Evolutionary conservation across 805 yeast genomes (phyloP).

Genomic region (Candida silvatica): DNA sequence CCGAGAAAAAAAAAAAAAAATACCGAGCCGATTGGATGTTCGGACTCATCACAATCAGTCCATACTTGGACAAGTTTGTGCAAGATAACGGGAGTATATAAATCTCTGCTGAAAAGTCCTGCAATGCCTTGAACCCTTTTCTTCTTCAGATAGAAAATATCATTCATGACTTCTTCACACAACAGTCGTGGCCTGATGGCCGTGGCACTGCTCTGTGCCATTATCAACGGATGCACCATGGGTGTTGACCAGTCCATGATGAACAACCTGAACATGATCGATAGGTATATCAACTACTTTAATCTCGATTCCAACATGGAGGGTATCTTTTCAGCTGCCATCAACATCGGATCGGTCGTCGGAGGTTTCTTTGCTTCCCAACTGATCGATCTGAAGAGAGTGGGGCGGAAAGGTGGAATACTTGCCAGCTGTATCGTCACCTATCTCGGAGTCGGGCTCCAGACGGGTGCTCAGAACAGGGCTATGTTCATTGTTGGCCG

Average conservation of each 20-base stretch:
- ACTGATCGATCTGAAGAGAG: slow-evolving; percentile 11
- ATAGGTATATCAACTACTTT: slow-evolving; percentile 16
- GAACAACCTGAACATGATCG: slow-evolving; percentile 20
- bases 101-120: too few relatives aligned
- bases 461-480: slow-evolving; percentile 28
- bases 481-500: slow-evolving; percentile 30
- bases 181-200: slow-evolving; percentile 14
- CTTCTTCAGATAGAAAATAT: too few relatives aligned
- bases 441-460: slow-evolving; percentile 28
- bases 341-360: slow-evolving; percentile 19
- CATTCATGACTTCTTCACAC: too few relatives aligned
- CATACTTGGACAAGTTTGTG: neutral
- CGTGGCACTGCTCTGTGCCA: slow-evolving; percentile 16
- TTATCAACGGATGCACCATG: slow-evolving; percentile 19
- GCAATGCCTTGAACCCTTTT: too few relatives aligned
- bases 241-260: slow-evolving; percentile 21
- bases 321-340: slow-evolving; percentile 21
- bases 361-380: slow-evolving; percentile 20
- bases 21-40: slow-evolving; percentile 1
- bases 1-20: too few relatives aligned
- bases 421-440: slow-evolving; percentile 17
- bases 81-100: neutral
- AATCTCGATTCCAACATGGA: slow-evolving; percentile 14
- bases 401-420: slow-evolving; percentile 26
- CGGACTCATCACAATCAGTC: neutral